Evolutionary conservation across 2,329 filamentous ascomycete genomes (phyloP).

Genomic region (Chaetomium strumarium): DNA sequence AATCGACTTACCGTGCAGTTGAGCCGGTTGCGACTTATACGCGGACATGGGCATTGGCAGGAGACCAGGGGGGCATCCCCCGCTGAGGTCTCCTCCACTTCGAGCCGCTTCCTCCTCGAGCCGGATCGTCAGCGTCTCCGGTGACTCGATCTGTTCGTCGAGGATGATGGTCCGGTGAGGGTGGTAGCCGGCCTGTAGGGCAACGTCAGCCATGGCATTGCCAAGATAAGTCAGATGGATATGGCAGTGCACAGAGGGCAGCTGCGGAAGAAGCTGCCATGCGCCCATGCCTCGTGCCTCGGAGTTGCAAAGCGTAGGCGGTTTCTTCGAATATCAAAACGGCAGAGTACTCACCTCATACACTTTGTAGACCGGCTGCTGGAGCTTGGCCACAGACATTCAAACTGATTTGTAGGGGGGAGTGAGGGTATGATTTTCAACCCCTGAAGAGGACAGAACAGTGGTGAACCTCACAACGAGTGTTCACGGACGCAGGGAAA

Average conservation of each 20-base stretch:
- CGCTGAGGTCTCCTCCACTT: constrained; percentile 48
- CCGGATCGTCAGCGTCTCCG: constrained; percentile 49
- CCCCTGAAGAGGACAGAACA: background rate
- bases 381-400: constrained; percentile 55
- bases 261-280: too few species aligned
- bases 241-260: too few species aligned
- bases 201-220: background rate
- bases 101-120: constrained; percentile 52
- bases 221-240: background rate
- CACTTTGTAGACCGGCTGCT: constrained; percentile 51
- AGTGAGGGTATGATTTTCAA: background rate
- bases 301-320: too few species aligned
- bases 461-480: background rate
- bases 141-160: constrained; percentile 52
- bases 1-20: constrained; percentile 69
- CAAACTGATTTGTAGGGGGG: constrained; percentile 37
- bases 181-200: constrained; percentile 45
- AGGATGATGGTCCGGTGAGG: constrained; percentile 52
- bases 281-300: too few species aligned
- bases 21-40: constrained; percentile 72
- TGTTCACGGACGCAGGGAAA: constrained; percentile 17
- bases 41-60: constrained; percentile 82
- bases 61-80: constrained; percentile 53
- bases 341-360: constrained; percentile 48
- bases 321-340: too few species aligned